Evolutionary conservation across 2,329 filamentous ascomycete species (phyloP).

Genomic region (Colletotrichum magnum): DNA sequence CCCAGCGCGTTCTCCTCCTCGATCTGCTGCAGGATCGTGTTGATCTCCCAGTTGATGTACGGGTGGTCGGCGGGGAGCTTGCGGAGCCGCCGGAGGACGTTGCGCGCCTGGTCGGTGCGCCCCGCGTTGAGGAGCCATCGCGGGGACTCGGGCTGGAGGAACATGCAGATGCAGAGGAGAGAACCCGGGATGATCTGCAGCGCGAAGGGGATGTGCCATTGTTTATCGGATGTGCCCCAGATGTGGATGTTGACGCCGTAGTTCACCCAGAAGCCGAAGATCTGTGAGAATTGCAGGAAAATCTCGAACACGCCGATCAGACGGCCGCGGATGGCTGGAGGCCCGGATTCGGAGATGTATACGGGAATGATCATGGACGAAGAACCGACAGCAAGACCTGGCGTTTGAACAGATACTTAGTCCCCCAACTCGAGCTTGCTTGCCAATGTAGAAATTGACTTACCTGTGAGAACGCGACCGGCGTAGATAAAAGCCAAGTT

Average conservation of each 20-base stretch:
- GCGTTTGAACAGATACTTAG: conserved; percentile 51
- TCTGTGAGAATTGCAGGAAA: conserved; percentile 64
- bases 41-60: conserved; percentile 62
- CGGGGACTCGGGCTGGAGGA: conserved; percentile 55
- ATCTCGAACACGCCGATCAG: conserved; percentile 66
- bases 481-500: conserved; percentile 70
- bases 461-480: conserved; percentile 67
- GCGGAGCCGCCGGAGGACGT: conserved; percentile 55
- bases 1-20: conserved; percentile 60
- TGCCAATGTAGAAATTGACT: conserved; percentile 42
- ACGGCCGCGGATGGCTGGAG: conserved; percentile 65
- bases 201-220: conserved; percentile 60
- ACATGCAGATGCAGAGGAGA: conserved; percentile 51
- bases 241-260: conserved; percentile 48
- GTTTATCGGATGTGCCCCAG: conserved; percentile 34
- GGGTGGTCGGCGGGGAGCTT: conserved; percentile 53
- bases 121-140: conserved; percentile 52
- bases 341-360: conserved; percentile 70
- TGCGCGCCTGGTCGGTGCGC: conserved; percentile 53
- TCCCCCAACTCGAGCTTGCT: too few relatives aligned
- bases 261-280: conserved; percentile 59
- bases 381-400: conserved; percentile 66
- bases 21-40: conserved; percentile 68
- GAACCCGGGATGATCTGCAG: conserved; percentile 57
- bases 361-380: conserved; percentile 68